A percentile compares a stretch with the other conserved stretches of the same genome.
These are phyloP conservation scores for Saccharomyces hybrid DNA, from an alignment of 1,139 yeast species.

Conservation along the genomic window DNA sequence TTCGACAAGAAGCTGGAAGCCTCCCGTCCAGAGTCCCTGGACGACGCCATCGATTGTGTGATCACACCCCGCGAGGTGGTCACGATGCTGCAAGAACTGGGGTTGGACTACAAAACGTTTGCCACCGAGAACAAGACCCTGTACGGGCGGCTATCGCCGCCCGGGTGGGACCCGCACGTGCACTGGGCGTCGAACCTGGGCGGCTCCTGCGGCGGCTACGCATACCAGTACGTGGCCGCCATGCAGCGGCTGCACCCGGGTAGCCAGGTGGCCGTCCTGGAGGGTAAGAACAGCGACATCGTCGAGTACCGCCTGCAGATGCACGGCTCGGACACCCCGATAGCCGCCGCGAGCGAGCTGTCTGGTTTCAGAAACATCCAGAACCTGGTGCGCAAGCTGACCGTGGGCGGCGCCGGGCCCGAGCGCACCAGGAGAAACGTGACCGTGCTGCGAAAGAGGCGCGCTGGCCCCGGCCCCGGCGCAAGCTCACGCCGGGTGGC, in stretches of 20 bases:
- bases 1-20: constrained; percentile 95
- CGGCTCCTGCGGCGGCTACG: constrained; percentile 87
- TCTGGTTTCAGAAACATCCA: constrained; percentile 94
- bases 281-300: constrained; percentile 73
- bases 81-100: constrained; percentile 54
- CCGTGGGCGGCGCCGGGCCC: constrained; percentile 23
- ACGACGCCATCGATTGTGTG: constrained; percentile 81
- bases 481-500: not conserved
- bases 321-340: constrained; percentile 30
- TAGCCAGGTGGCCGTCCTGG: constrained; percentile 27
- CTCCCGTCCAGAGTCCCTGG: constrained; percentile 60
- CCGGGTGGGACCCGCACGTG: constrained; percentile 32
- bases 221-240: constrained; percentile 47
- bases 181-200: constrained; percentile 63
- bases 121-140: constrained; percentile 16
- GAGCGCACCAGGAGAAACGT: constrained; percentile 10
- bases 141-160: constrained; percentile 10
- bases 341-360: constrained; percentile 68
- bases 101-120: constrained; percentile 34
- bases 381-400: constrained; percentile 77
- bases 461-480: too few relatives aligned
- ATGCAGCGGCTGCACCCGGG: constrained; percentile 28
- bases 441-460: constrained; percentile 13
- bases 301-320: constrained; percentile 57
- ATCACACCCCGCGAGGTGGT: constrained; percentile 84